Percentiles rank a stretch among this genome's conserved stretches.
Evolutionary conservation across 441 rosid species (phyloP).

Genomic region (Hura crepitans): DNA sequence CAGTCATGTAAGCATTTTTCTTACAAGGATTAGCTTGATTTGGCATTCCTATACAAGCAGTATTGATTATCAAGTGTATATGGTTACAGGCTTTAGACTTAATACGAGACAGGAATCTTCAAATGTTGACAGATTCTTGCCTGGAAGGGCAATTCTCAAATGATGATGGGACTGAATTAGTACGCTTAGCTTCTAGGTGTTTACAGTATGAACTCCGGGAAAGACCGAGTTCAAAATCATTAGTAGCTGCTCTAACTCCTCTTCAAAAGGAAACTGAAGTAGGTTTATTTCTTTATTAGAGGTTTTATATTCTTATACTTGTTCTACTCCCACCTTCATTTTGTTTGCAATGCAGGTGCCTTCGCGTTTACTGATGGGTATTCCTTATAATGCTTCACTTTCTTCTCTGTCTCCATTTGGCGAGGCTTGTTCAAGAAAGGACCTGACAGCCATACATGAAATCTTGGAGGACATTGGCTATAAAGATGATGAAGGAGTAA

Average conservation of each 20-base stretch:
- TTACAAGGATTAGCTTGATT: neutral
- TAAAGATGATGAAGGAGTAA: conserved; percentile 80
- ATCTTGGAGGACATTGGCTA: conserved; percentile 65
- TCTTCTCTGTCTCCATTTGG: conserved; percentile 63
- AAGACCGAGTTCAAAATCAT: conserved; percentile 69
- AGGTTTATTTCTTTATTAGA: neutral
- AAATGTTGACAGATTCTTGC: conserved; percentile 83
- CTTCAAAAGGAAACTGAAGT: conserved; percentile 87
- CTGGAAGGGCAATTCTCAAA: conserved; percentile 79
- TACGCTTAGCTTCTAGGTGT: conserved; percentile 87
- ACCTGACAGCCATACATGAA: conserved; percentile 74
- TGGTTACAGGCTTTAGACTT: conserved; percentile 78
- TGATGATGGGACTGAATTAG: conserved; percentile 81
- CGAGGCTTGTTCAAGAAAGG: conserved; percentile 76
- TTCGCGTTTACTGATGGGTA: conserved; percentile 78
- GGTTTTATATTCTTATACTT: too few relatives aligned
- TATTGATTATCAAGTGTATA: conserved; percentile 15
- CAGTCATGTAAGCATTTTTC: conserved; percentile 61
- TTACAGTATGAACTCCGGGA: conserved; percentile 88
- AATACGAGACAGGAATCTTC: conserved; percentile 80
- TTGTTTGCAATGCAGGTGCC: conserved; percentile 49
- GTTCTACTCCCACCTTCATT: conserved; percentile 6
- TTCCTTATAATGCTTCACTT: conserved; percentile 53
- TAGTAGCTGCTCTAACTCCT: conserved; percentile 70
- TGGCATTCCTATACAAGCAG: neutral